These are phyloP conservation scores for Penicillium longicatenatum DNA, from an alignment of 495 filamentous ascomycete genomes.

Conservation along the genomic window DNA sequence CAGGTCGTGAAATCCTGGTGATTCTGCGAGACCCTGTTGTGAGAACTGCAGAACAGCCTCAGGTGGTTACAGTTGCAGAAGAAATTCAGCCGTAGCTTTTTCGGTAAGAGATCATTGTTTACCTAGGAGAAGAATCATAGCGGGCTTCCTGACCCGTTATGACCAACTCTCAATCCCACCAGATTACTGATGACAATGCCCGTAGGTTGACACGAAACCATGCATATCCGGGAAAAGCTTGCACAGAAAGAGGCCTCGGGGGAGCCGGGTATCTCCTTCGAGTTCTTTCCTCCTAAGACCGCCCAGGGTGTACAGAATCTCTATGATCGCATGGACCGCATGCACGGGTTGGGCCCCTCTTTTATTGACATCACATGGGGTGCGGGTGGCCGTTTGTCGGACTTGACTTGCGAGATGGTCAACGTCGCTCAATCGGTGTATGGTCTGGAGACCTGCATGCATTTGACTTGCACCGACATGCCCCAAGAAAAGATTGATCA, in stretches of 20 bases:
- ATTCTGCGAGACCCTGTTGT: slow-evolving; percentile 19
- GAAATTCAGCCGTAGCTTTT: not conserved
- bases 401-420: slow-evolving; percentile 98
- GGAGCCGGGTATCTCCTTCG: slow-evolving; percentile 91
- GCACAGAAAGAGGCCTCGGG: slow-evolving; percentile 74
- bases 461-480: slow-evolving; percentile 99
- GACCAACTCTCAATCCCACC: not conserved
- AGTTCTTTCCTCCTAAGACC: slow-evolving; percentile 99
- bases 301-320: slow-evolving; percentile 97
- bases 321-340: slow-evolving; percentile 99
- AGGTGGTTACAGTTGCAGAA: not conserved
- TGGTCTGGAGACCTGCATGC: slow-evolving; percentile 98
- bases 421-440: slow-evolving; percentile 94
- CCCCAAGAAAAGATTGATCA: slow-evolving; percentile 84
- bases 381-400: slow-evolving; percentile 85
- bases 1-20: slow-evolving; percentile 23
- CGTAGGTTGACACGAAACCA: slow-evolving; percentile 36
- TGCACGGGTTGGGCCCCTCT: slow-evolving; percentile 88
- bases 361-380: slow-evolving; percentile 99
- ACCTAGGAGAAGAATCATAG: not conserved
- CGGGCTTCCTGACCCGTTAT: not conserved
- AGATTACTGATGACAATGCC: slow-evolving; percentile 12
- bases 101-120: not conserved
- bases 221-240: slow-evolving; percentile 94
- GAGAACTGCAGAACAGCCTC: slow-evolving; percentile 10